Percentiles rank a stretch among this genome's conserved stretches.
These are phyloP conservation scores for Emmonsia crescens DNA, from an alignment of 2,329 filamentous ascomycete genomes.

Conservation along the genomic window DNA sequence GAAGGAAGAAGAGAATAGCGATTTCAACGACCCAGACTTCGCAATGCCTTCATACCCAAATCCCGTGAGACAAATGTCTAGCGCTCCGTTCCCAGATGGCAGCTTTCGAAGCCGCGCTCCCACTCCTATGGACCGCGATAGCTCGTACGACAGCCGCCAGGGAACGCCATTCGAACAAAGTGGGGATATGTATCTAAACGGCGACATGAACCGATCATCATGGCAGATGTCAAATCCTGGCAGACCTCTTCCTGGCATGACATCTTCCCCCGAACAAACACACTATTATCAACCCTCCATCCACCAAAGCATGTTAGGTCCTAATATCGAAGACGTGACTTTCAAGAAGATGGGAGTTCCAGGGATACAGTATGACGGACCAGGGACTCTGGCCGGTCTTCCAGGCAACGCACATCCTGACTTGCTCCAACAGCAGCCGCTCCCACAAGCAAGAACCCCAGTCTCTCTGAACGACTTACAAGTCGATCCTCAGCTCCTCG, in stretches of 20 bases:
- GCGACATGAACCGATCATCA: slow-evolving; percentile 30
- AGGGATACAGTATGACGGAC: slow-evolving; percentile 21
- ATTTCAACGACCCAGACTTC: slow-evolving; percentile 24
- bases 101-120: slow-evolving; percentile 23
- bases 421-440: slow-evolving; percentile 24
- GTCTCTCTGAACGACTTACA: slow-evolving; percentile 21
- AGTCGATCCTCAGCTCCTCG: slow-evolving; percentile 34
- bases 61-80: slow-evolving; percentile 15
- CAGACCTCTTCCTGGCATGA: slow-evolving; percentile 36
- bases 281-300: slow-evolving; percentile 44
- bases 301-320: slow-evolving; percentile 29
- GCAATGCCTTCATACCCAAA: slow-evolving; percentile 15
- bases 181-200: slow-evolving; percentile 8
- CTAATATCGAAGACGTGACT: slow-evolving; percentile 34
- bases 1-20: slow-evolving; percentile 31
- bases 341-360: slow-evolving; percentile 29
- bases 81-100: slow-evolving; percentile 21
- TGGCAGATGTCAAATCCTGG: slow-evolving; percentile 45
- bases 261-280: slow-evolving; percentile 35
- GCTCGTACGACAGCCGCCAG: slow-evolving; percentile 11
- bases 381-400: slow-evolving; percentile 31
- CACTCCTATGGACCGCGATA: slow-evolving; percentile 24
- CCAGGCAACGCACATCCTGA: slow-evolving; percentile 35
- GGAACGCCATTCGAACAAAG: slow-evolving; percentile 11
- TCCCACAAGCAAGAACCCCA: slow-evolving; percentile 17